A percentile compares a stretch with the other conserved stretches of the same genome.
These are phyloP conservation scores for Aplosporella prunicola DNA, from an alignment of 2,329 filamentous ascomycete species.

Conservation along the genomic window DNA sequence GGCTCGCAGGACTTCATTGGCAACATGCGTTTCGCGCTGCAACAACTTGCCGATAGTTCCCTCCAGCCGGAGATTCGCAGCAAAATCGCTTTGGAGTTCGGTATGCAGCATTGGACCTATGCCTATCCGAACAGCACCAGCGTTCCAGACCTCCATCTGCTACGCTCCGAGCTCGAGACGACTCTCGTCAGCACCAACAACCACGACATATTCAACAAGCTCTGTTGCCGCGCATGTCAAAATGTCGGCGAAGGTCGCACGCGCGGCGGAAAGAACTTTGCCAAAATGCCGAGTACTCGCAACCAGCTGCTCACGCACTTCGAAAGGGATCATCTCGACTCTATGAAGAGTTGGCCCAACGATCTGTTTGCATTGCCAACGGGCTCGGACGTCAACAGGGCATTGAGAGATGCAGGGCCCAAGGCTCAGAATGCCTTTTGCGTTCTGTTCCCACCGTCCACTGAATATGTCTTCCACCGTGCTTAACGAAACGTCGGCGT, in stretches of 20 bases:
- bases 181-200: constrained; percentile 9
- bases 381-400: constrained; percentile 5
- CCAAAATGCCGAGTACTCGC: constrained; percentile 7
- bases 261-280: constrained; percentile 10
- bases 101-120: constrained; percentile 7
- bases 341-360: constrained; percentile 6
- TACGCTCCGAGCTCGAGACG: constrained; percentile 7
- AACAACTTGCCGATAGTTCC: constrained; percentile 14
- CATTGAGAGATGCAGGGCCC: not conserved
- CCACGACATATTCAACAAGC: constrained; percentile 9
- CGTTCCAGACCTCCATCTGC: constrained; percentile 1
- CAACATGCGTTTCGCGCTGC: constrained; percentile 18
- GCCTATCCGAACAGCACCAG: constrained; percentile 2
- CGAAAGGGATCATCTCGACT: constrained; percentile 2
- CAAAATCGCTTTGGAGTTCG: constrained; percentile 20
- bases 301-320: constrained; percentile 9
- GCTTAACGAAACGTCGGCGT: no score
- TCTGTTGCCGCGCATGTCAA: constrained; percentile 9
- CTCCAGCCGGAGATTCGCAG: constrained; percentile 16
- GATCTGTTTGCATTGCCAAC: constrained; percentile 10
- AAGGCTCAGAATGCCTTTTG: constrained; percentile 7
- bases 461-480: no score
- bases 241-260: constrained; percentile 4
- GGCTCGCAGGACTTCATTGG: constrained; percentile 14
- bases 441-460: constrained; percentile 4